phyloP scores from a whole-genome alignment of 2,329 filamentous ascomycete genomes.

The Hypomyces rosellus region DNA sequence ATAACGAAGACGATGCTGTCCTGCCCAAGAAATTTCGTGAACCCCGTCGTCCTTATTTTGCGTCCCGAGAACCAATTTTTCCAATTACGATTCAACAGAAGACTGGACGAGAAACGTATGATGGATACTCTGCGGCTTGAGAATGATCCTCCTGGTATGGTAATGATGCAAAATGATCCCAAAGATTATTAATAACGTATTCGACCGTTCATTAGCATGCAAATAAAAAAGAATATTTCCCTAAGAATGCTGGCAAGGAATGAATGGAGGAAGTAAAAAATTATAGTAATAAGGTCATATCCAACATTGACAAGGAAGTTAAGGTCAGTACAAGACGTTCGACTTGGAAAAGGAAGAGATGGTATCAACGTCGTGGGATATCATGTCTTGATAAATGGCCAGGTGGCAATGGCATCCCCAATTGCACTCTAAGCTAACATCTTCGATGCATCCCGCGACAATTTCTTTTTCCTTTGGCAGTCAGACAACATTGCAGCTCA shows the following conservation, averaged over 20 bases:
- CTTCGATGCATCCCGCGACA: slow-evolving; percentile 8
- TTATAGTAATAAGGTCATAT: not conserved
- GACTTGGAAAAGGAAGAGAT: not conserved
- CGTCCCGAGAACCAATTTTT: too few relatives aligned
- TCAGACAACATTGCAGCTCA: slow-evolving; percentile 9
- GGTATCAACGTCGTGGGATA: not conserved
- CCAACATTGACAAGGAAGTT: not conserved
- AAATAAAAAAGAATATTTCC: not conserved
- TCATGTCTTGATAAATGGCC: not conserved
- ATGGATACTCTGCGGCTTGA: not conserved
- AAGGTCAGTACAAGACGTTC: not conserved
- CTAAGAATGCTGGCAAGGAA: slow-evolving; percentile 2
- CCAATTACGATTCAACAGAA: too few relatives aligned
- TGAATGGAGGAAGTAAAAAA: not conserved
- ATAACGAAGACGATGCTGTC: too few relatives aligned
- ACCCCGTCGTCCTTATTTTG: too few relatives aligned
- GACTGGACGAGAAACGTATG: too few relatives aligned
- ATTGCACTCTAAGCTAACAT: not conserved
- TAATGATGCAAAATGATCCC: not conserved
- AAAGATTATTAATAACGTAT: not conserved
- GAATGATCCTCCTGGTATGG: not conserved
- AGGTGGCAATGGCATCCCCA: slow-evolving; percentile 1
- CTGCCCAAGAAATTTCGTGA: too few relatives aligned
- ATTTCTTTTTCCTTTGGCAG: slow-evolving; percentile 12
- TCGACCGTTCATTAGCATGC: not conserved